A percentile compares a stretch with the other conserved stretches of the same genome.
These are phyloP conservation scores for Thelonectria rubi DNA, from an alignment of 2,329 filamentous ascomycete species.

Conservation along the genomic window DNA sequence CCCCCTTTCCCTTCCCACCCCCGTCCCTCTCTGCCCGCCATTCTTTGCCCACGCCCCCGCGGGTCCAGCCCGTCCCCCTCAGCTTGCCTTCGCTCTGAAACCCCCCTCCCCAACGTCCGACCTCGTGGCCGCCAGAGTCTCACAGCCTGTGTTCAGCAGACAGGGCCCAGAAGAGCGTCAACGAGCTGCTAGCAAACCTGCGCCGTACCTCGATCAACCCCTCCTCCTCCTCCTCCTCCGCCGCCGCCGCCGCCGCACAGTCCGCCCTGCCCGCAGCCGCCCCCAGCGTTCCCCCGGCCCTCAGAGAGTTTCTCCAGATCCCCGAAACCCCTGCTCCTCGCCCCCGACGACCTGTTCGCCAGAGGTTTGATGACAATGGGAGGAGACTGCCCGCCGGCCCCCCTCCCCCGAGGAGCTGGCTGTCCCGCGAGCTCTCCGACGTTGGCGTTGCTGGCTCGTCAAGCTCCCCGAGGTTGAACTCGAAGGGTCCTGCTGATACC, in stretches of 20 bases:
- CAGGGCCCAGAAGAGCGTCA: slow-evolving; percentile 57
- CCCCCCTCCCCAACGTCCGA: slow-evolving; percentile 32
- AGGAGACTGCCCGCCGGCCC: slow-evolving; percentile 66
- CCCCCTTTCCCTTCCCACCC: slow-evolving; percentile 14
- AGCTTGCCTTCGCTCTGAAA: slow-evolving; percentile 39
- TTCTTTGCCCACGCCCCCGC: neutral
- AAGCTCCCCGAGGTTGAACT: slow-evolving; percentile 35
- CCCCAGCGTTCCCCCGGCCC: slow-evolving; percentile 67
- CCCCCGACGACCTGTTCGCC: slow-evolving; percentile 56
- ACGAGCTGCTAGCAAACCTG: slow-evolving; percentile 66
- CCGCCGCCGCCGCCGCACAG: slow-evolving; percentile 41
- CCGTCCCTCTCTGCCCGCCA: slow-evolving; percentile 18
- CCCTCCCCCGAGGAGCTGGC: slow-evolving; percentile 67
- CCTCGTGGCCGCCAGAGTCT: slow-evolving; percentile 44
- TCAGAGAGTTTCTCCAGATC: slow-evolving; percentile 67
- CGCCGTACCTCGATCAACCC: slow-evolving; percentile 55
- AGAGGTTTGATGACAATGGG: slow-evolving; percentile 56
- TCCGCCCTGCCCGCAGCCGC: slow-evolving; percentile 44
- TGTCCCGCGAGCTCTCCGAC: slow-evolving; percentile 40
- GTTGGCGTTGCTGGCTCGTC: slow-evolving; percentile 26
- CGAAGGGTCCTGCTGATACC: slow-evolving; percentile 30
- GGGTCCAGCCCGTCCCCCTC: slow-evolving; percentile 32
- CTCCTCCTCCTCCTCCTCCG: slow-evolving; percentile 37
- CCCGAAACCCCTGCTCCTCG: slow-evolving; percentile 64
- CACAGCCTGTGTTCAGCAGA: slow-evolving; percentile 44